phyloP scores from a whole-genome alignment of 495 filamentous ascomycete species.

The Penicillium manginii region DNA sequence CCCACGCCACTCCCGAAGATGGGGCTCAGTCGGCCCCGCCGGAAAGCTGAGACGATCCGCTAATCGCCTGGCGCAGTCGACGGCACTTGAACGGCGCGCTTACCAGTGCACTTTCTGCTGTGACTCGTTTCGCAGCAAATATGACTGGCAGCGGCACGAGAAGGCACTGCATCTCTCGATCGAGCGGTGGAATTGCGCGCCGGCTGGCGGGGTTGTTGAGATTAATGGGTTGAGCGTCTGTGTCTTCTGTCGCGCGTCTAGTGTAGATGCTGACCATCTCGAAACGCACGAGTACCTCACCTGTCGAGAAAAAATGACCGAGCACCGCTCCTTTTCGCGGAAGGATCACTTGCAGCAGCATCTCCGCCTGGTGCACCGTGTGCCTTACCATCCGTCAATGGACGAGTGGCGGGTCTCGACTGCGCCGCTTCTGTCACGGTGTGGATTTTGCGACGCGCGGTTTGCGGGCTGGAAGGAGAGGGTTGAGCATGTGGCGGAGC shows the following conservation, averaged over 20 bases:
- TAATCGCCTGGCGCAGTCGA: background rate
- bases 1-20: constrained; percentile 10
- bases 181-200: constrained; percentile 74
- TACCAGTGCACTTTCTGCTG: constrained; percentile 79
- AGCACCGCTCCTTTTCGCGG: constrained; percentile 72
- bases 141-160: constrained; percentile 81
- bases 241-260: constrained; percentile 17
- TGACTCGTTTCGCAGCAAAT: constrained; percentile 74
- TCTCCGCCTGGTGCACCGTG: constrained; percentile 68
- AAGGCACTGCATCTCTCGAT: constrained; percentile 74
- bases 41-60: constrained; percentile 3
- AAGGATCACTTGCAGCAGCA: constrained; percentile 82
- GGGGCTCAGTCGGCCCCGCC: constrained; percentile 10
- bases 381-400: constrained; percentile 64
- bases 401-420: constrained; percentile 67
- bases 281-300: constrained; percentile 63
- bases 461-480: constrained; percentile 62
- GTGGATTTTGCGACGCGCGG: constrained; percentile 64
- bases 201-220: constrained; percentile 48
- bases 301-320: constrained; percentile 63
- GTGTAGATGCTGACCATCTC: constrained; percentile 21
- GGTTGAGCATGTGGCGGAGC: constrained; percentile 63
- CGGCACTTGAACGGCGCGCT: background rate
- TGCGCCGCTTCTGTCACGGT: constrained; percentile 60
- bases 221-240: constrained; percentile 55